A percentile compares a stretch with the other conserved stretches of the same genome.
These are phyloP conservation scores for Albizia julibrissin DNA, from an alignment of 306 rosid genomes.

Conservation along the genomic window DNA sequence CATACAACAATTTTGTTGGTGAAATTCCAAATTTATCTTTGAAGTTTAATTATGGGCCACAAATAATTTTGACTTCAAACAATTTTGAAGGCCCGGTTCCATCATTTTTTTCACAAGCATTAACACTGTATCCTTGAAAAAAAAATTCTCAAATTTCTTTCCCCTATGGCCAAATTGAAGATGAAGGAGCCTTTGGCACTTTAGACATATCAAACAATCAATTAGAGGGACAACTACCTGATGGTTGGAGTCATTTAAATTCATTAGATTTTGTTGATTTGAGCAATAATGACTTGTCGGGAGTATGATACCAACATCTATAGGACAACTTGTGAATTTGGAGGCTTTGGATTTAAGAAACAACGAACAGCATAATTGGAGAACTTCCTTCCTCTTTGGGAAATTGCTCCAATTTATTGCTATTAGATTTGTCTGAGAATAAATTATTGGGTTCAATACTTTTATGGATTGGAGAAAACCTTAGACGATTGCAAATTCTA, in stretches of 20 bases:
- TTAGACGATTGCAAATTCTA: too few species aligned
- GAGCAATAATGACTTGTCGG: constrained; percentile 14
- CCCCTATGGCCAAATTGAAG: not conserved
- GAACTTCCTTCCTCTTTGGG: not conserved
- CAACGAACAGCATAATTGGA: not conserved
- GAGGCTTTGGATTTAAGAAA: not conserved
- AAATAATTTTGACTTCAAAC: not conserved
- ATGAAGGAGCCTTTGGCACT: rapidly evolving
- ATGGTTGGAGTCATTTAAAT: not conserved
- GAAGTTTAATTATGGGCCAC: not conserved
- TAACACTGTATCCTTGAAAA: not conserved
- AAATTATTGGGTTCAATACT: too few species aligned
- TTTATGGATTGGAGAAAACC: too few species aligned
- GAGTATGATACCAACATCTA: constrained; percentile 3
- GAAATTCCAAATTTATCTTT: not conserved
- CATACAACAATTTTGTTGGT: not conserved
- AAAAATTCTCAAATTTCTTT: constrained; percentile 1
- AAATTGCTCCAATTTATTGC: not conserved
- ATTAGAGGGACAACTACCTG: not conserved
- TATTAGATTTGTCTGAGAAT: too few species aligned
- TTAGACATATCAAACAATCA: not conserved
- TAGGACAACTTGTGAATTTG: not conserved
- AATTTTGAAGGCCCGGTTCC: not conserved
- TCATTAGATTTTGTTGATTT: not conserved
- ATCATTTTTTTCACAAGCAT: not conserved